A percentile compares a stretch with the other conserved stretches of the same genome.
phyloP scores from a whole-genome alignment of 2,329 filamentous ascomycete genomes.

The Sclerotinia glacialis region DNA sequence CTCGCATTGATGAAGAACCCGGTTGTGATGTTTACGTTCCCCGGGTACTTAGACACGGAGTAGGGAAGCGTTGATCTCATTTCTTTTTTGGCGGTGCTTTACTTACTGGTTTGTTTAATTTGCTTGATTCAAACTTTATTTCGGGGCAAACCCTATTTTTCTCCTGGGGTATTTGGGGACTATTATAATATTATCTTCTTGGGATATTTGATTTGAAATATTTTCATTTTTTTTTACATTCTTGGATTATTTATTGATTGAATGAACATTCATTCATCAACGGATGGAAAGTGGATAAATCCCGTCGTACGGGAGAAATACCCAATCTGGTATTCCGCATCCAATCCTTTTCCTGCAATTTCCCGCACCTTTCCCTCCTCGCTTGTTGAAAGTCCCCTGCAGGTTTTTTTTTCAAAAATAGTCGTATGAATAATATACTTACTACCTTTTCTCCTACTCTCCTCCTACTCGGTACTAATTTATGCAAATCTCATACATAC shows the following conservation, averaged over 20 bases:
- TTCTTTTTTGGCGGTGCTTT: not conserved
- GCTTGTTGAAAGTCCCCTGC: not conserved
- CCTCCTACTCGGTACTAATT: not conserved
- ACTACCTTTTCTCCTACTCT: not conserved
- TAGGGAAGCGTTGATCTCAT: conserved; percentile 5
- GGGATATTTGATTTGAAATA: no score
- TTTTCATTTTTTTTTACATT: no score
- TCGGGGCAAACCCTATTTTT: not conserved
- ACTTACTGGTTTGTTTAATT: not conserved
- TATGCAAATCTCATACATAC: not conserved
- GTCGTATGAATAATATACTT: not conserved
- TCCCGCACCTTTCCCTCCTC: not conserved
- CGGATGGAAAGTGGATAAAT: no score
- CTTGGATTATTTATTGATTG: no score
- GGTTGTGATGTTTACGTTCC: not conserved
- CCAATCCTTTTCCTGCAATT: not conserved
- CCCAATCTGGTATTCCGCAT: not conserved
- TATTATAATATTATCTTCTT: no score
- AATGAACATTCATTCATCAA: no score
- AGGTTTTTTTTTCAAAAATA: not conserved
- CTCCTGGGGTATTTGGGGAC: no score
- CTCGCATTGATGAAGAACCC: conserved; percentile 3
- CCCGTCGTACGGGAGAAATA: not conserved
- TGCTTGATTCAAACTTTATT: conserved; percentile 4
- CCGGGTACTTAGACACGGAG: not conserved